Evolutionary conservation across 306 rosid species (phyloP), one percentile per base, ranked within the genome.

Genomic region (Psophocarpus tetragonolobus): DNA sequence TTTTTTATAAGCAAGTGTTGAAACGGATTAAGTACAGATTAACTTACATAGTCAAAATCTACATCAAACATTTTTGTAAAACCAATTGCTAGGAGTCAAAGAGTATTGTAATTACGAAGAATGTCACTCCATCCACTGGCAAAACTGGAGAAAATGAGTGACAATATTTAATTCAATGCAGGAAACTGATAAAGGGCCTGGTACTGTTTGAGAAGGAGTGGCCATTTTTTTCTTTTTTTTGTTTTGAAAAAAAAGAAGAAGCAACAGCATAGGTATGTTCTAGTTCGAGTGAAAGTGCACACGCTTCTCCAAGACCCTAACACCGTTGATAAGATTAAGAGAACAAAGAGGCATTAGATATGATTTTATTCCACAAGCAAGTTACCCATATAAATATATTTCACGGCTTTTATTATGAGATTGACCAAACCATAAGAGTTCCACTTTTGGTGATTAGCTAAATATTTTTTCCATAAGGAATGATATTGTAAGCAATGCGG

Each of bases 391-490:
- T 35, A 48, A 32, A 63, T 62, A 50, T 51, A n/a, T 73, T 51
- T 3, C 47, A 9, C 10, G 71, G 29, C 74, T 57, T 57, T 57
- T 57, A 27, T 24, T 17, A 57, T 12, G 61, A 13, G 35, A 57
- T 57, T 26, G 35, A 57, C 18, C 35, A 24, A 18, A 57, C 18
- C 35, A 24, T 57, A 8, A 57, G 10, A 11, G 64, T 57, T 57
- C 64, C 35, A 24, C 36, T 57, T 79, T 47, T 50, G 60, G 44
- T 32, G 50, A 71, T 79, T 48, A 14, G 56, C 77, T 60, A 79
- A 71, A 41, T 67, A 64, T 50, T 21, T 53, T 47, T 66, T 75
- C 47, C 67, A 47, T 9, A 58, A 44, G 27, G 81, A 80, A 80
- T 65, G 54, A 65, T 65, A 60, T 36, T 65, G 60, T 54, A 36